Percentiles rank a stretch among this genome's conserved stretches.
Conservation (phyloP, 164 flowering plant species). For the Tetrastigma voinierianum region DNA sequence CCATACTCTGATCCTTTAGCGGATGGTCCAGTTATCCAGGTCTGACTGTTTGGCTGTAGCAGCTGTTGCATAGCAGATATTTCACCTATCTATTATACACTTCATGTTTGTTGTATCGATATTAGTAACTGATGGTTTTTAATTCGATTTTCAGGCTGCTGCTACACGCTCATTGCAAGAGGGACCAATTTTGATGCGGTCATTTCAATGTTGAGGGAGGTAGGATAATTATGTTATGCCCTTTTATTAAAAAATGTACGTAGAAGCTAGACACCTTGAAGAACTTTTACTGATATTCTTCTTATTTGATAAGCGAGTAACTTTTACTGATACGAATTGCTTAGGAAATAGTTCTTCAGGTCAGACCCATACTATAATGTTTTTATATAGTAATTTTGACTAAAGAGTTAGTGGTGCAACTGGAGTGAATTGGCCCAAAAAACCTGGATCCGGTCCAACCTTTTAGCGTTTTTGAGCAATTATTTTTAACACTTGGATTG, state of each 20-base stretch:
- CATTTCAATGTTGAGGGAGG: constrained; percentile 77
- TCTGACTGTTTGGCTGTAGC: constrained; percentile 9
- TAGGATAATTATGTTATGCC: constrained; percentile 16
- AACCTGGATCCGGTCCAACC: no score
- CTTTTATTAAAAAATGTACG: not conserved
- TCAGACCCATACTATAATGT: no score
- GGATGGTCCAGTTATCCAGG: constrained; percentile 99
- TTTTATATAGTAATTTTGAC: no score
- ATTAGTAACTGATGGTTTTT: constrained; percentile 2
- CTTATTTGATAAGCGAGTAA: no score
- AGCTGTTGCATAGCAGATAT: not conserved
- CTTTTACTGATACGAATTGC: no score
- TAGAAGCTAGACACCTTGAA: no score
- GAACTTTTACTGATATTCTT: not conserved
- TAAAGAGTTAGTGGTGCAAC: no score
- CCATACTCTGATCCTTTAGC: constrained; percentile 96
- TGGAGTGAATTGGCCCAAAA: no score
- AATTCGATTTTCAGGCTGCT: constrained; percentile 59
- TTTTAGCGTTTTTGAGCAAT: no score
- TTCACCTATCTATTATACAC: not conserved
- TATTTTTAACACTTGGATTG: no score
- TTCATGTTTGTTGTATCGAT: not conserved
- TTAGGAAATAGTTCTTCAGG: no score
- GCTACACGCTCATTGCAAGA: constrained; percentile 79
- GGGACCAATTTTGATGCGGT: constrained; percentile 70